phyloP scores from a whole-genome alignment of 441 rosid genomes.

The Biscutella laevigata region DNA sequence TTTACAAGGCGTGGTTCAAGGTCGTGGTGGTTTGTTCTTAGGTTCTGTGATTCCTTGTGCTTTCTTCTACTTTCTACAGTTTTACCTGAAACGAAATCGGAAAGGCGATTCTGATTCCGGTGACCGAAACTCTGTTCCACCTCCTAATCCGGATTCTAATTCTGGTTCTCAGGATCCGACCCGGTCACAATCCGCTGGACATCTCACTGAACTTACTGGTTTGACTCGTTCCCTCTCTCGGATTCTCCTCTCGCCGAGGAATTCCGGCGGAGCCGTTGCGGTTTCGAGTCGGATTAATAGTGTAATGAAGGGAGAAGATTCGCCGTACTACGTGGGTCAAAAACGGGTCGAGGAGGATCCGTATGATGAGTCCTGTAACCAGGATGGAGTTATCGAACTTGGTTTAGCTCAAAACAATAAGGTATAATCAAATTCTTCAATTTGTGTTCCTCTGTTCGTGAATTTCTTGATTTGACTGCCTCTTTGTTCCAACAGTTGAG shows the following conservation, averaged over 20 bases:
- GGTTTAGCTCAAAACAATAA: slow-evolving; percentile 56
- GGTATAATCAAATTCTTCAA: background rate
- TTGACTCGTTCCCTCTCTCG: slow-evolving; percentile 60
- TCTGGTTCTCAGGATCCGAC: slow-evolving; percentile 40
- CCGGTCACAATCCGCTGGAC: slow-evolving; percentile 38
- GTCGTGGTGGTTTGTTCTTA: slow-evolving; percentile 73
- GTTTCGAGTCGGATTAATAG: slow-evolving; percentile 38
- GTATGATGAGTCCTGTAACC: slow-evolving; percentile 49
- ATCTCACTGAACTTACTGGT: slow-evolving; percentile 41
- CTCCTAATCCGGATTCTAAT: slow-evolving; percentile 21
- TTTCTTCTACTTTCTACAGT: slow-evolving; percentile 81
- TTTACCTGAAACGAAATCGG: slow-evolving; percentile 69
- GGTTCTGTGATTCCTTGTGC: slow-evolving; percentile 88
- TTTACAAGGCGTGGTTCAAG: slow-evolving; percentile 82
- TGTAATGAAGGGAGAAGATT: slow-evolving; percentile 44
- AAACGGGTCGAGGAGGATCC: slow-evolving; percentile 53
- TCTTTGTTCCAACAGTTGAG: slow-evolving; percentile 33
- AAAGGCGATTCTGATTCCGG: slow-evolving; percentile 27
- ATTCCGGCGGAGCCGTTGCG: slow-evolving; percentile 42
- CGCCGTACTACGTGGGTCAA: slow-evolving; percentile 44
- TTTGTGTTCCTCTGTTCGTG: too few relatives aligned
- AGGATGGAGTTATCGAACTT: slow-evolving; percentile 70
- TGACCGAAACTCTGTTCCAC: slow-evolving; percentile 21
- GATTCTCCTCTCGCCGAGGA: slow-evolving; percentile 44
- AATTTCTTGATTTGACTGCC: background rate